Evolutionary conservation across 2,329 filamentous ascomycete genomes (phyloP).

Genomic region (Cadophora gregata): DNA sequence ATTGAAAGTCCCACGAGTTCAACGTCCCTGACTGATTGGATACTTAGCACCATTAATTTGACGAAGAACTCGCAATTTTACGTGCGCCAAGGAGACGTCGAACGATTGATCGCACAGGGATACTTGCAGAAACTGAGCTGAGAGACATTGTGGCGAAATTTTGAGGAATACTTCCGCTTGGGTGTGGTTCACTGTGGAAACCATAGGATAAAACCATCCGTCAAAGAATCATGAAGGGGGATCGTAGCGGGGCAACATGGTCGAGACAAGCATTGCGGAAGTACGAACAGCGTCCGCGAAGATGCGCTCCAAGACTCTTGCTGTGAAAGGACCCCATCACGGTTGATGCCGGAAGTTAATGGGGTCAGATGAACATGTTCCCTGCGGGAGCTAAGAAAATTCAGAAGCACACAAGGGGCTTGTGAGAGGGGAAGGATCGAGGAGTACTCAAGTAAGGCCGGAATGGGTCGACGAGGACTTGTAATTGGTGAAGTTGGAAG

Average conservation of each 20-base stretch:
- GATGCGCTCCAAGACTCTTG: neutral
- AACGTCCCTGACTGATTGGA: slow-evolving; percentile 26
- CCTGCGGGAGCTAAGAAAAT: slow-evolving; percentile 22
- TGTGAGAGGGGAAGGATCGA: neutral
- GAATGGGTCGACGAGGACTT: neutral
- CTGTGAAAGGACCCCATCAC: slow-evolving; percentile 4
- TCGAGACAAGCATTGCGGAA: slow-evolving; percentile 21
- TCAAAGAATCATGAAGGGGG: neutral
- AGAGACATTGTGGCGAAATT: slow-evolving; percentile 43
- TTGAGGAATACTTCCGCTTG: slow-evolving; percentile 1
- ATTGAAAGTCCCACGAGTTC: slow-evolving; percentile 2
- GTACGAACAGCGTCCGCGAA: slow-evolving; percentile 18
- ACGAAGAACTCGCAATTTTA: slow-evolving; percentile 99
- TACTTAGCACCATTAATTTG: slow-evolving; percentile 82
- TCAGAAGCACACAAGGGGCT: slow-evolving; percentile 8
- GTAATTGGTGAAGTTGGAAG: neutral
- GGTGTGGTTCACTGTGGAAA: neutral
- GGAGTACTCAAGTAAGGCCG: slow-evolving; percentile 12
- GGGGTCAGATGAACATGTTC: slow-evolving; percentile 8
- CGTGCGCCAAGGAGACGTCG: slow-evolving; percentile 93
- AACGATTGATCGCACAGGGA: slow-evolving; percentile 90
- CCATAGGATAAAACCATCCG: slow-evolving; percentile 13
- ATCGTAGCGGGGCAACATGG: slow-evolving; percentile 5
- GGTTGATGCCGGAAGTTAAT: slow-evolving; percentile 21
- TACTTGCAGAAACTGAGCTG: slow-evolving; percentile 90